Evolutionary conservation across 768 basidiomycete genomes (phyloP), one percentile per base, ranked within the genome.

Genomic region (Nevesoporus exiguus): DNA sequence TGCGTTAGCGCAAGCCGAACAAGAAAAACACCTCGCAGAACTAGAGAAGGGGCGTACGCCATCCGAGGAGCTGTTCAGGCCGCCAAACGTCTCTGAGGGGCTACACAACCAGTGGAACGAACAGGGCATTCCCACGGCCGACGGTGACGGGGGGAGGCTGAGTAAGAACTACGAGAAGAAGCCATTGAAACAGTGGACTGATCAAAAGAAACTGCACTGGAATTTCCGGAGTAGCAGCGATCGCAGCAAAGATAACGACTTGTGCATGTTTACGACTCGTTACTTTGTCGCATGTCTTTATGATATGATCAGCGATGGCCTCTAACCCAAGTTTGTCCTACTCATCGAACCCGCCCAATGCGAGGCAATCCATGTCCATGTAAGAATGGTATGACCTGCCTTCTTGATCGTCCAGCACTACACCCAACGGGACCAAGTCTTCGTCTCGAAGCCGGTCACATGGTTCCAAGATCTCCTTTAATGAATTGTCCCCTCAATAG

Each of bases 371-470:
- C 41, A 98, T n/a, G 74, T 72, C 97, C 47, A 47, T 17, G 47
- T 34, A 31, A 44, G 40, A 40, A 39, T 4, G 8, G 11, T 0
- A 69, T 75, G 47, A 57, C 2, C 47, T 51, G 86, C 93, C 93
- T 77, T 95, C 93, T 74, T 93, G 92, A 74, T 99, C 97, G 67
- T 98, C 97, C 31, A 99, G 76, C 8, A 93, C 94, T 7, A 99
- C 92, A 8, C 97, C 97, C 47, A 98, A 77, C n/a, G 93, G 87
- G 39, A 95, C 86, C 40, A 98, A 75, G 65, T 97, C 95, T 31
- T 81, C 76, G 66, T 98, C 96, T 15, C 97, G 84, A 55, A 99
- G 79, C 59, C 83, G 85, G 74, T 99, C 97, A 64, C 86, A 94
- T 22, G 97, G 80, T 21, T 83, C 78, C 44, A 99, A 75, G 58